A percentile compares a stretch with the other conserved stretches of the same genome.
phyloP scores from a whole-genome alignment of 1,284 basidiomycete genomes.

The Austroboletus sp. region DNA sequence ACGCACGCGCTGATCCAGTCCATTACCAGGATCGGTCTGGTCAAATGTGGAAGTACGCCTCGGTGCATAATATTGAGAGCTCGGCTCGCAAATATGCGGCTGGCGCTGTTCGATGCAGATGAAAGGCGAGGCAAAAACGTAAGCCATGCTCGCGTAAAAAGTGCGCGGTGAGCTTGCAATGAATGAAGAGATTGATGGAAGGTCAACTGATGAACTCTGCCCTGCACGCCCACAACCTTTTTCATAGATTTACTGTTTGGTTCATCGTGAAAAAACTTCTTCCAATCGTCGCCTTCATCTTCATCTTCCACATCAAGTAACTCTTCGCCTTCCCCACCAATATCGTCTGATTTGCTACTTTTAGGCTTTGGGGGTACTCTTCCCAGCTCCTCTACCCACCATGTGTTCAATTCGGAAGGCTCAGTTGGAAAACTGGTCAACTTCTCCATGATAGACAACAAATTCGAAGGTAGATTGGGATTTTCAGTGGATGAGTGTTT shows the following conservation, averaged over 20 bases:
- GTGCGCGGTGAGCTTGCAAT: constrained; percentile 65
- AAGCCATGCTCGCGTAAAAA: constrained; percentile 77
- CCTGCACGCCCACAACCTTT: constrained; percentile 36
- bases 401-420: constrained; percentile 70
- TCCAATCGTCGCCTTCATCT: constrained; percentile 66
- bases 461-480: constrained; percentile 50
- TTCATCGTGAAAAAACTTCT: constrained; percentile 72
- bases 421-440: constrained; percentile 80
- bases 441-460: constrained; percentile 71
- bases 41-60: constrained; percentile 79
- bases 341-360: constrained; percentile 36
- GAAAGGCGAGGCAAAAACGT: constrained; percentile 59
- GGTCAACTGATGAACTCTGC: constrained; percentile 57
- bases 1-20: constrained; percentile 91
- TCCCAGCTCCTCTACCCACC: constrained; percentile 77
- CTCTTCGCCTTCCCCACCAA: constrained; percentile 42
- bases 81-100: constrained; percentile 48
- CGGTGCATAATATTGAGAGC: constrained; percentile 77
- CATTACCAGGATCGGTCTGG: constrained; percentile 76
- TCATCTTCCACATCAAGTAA: constrained; percentile 36
- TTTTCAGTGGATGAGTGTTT: constrained; percentile 30
- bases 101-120: constrained; percentile 34
- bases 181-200: constrained; percentile 71
- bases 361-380: constrained; percentile 51
- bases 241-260: constrained; percentile 33